Evolutionary conservation across 768 basidiomycete species (phyloP), one percentile per base, ranked within the genome.

Genomic region (Tephrocybe rancida): DNA sequence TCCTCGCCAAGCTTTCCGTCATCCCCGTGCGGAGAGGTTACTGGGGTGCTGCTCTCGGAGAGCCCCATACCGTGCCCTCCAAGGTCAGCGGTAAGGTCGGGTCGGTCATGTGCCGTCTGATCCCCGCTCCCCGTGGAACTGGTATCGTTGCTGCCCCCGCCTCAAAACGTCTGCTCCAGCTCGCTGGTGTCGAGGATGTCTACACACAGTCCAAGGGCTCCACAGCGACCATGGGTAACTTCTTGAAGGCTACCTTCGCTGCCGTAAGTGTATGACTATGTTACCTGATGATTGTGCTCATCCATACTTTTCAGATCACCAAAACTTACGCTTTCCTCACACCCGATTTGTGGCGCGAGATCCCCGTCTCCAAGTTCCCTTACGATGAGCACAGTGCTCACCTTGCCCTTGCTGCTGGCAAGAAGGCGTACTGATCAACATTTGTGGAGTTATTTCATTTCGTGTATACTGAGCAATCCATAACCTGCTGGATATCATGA

Each of bases 141-240:
- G 97, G 96, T 81, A 95, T 99, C 75, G 97, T 99, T 67, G 97
- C 97, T 66, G 97, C 97, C 45, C 97, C 96, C 37, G 96, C 96
- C 42, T 94, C 87, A 60, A 98, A 96, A 83, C 90, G 96, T 62
- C 81, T 99, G 66, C 78, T 99, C 60, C 96, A 99, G 76, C 83
- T 98, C 66, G 97, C 97, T 67, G 97, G 97, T 82, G 86, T 99
- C 59, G 86, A 95, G 77, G 97, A 99, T 74, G 87, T 85, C 70
- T 99, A 99, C 83, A 98, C 96, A 51, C 93, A 96, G 73, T 88
- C 96, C 50, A 96, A 95, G 77, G 97, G 97, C 68, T 95, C 92
- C 61, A 99, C 97, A 42, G 95, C 96, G 24, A 99, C 97, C 55
- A 95, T 95, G 92, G 93, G 93, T 68, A 96, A 96, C 79, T 96